Percentiles rank a stretch among this genome's conserved stretches.
Conservation (phyloP, 768 basidiomycete genomes). For the Pleurotus citrinopileatus region DNA sequence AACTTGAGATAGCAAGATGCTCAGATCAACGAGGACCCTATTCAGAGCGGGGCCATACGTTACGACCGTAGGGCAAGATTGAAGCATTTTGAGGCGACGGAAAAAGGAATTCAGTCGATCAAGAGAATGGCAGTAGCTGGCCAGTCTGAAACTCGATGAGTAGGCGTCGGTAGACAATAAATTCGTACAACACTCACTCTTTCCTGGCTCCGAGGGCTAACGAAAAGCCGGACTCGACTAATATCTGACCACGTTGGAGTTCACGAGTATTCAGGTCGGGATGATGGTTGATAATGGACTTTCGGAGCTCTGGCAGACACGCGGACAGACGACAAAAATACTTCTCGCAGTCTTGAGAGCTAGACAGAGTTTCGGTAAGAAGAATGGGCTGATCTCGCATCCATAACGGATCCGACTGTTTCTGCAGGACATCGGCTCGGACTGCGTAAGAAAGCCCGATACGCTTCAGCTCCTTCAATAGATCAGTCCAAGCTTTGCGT, state of each 20-base stretch:
- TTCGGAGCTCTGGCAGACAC: conserved; percentile 64
- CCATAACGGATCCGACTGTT: conserved; percentile 55
- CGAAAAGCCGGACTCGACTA: conserved; percentile 77
- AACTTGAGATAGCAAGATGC: conserved; percentile 28
- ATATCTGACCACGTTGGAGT: conserved; percentile 71
- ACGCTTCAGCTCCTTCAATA: conserved; percentile 84
- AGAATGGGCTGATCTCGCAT: conserved; percentile 60
- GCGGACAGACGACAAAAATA: conserved; percentile 67
- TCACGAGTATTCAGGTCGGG: conserved; percentile 85
- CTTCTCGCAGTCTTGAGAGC: conserved; percentile 44
- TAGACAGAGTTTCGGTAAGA: conserved; percentile 18
- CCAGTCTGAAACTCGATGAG: conserved; percentile 3
- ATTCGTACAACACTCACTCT: background rate
- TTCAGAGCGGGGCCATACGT: conserved; percentile 12
- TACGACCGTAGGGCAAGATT: conserved; percentile 17
- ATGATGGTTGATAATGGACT: conserved; percentile 67
- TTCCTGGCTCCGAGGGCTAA: conserved; percentile 59
- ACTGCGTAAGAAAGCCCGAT: conserved; percentile 72
- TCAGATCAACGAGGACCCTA: conserved; percentile 2
- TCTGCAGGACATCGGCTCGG: conserved; percentile 64
- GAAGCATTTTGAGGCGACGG: conserved; percentile 27
- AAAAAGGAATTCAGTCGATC: conserved; percentile 22
- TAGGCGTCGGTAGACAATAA: too few species aligned
- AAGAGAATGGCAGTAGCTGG: conserved; percentile 17
- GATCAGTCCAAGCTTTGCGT: conserved; percentile 86